Evolutionary conservation across 2,329 filamentous ascomycete species (phyloP), one percentile per base, ranked within the genome.

Genomic region (Phyllosticta ampelicida): DNA sequence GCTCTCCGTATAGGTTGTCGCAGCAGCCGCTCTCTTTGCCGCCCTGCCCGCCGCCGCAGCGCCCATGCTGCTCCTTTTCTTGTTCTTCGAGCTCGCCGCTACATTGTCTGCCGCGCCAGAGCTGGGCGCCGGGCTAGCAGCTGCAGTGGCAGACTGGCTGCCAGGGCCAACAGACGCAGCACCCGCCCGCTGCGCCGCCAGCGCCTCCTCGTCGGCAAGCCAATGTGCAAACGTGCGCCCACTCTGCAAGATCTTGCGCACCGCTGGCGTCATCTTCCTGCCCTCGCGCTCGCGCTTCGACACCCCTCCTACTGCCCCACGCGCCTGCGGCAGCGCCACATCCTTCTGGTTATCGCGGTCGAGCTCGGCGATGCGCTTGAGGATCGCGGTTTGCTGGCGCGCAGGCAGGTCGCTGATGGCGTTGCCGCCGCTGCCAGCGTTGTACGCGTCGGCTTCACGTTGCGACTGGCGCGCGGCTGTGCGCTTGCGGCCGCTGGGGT

Each of bases 201-300:
- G 9, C 2, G 88, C 88, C 64, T 87, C 80, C 70, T 86, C 89
- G 70, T 94, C 89, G 64, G 89, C 86, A 52, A 92, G 79, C 70
- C 92, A 86, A 73, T 94, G 90, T 62, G 84, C 83, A 70, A 92
- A 92, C 2, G 87, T 90, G 75, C 92, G 90, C 68, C 90, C 86
- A 23, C 86, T 89, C 63, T 86, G 83, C 58, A 94, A 76, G 62
- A 94, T 90, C 73, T 86, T 86, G 65, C 88, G 83, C 23, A 90
- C 86, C 63, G 71, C 71, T 56, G 71, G 78, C 6, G 86, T 89
- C 69, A 83, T 81, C 66, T 85, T 86, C 20, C 63, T 63, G 64
- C 73, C 65, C 19, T 62, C 68, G 72, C 73, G 72, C 69, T 73
- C 68, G 11, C 71, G 68, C 36, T 44, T 44, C 36, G n/a, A n/a